Conservation (phyloP, 2,329 filamentous ascomycete genomes). For the Pseudopyrenochaeta lycopersici region DNA sequence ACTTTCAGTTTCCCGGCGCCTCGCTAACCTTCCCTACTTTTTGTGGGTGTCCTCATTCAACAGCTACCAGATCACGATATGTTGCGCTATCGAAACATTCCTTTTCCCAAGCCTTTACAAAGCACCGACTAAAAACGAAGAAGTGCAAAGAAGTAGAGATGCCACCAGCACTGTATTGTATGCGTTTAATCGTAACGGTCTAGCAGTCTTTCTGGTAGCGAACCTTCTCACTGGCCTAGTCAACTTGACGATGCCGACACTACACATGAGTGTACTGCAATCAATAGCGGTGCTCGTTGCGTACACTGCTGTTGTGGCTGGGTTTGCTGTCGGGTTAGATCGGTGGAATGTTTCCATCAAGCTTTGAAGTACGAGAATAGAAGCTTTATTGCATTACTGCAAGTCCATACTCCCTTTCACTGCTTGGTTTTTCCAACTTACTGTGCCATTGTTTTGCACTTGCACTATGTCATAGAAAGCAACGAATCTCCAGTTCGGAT, state of each 20-base stretch:
- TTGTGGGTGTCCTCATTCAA: constrained; percentile 95
- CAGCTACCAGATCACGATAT: constrained; percentile 79
- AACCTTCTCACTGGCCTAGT: constrained; percentile 90
- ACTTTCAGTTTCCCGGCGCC: constrained; percentile 79
- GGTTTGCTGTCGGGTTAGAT: constrained; percentile 73
- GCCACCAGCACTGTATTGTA: constrained; percentile 84
- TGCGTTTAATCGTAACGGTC: constrained; percentile 87
- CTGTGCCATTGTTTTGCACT: too few species aligned
- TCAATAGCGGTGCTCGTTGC: constrained; percentile 78
- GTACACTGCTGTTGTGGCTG: constrained; percentile 75
- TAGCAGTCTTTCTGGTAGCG: constrained; percentile 84
- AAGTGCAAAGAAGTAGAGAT: constrained; percentile 69
- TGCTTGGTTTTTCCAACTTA: too few species aligned
- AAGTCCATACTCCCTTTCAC: too few species aligned
- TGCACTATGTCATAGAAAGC: too few species aligned
- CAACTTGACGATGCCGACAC: constrained; percentile 85
- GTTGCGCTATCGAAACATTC: constrained; percentile 78
- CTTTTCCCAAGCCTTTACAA: constrained; percentile 79
- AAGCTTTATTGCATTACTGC: background rate
- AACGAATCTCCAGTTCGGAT: too few species aligned
- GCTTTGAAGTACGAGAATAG: constrained; percentile 55
- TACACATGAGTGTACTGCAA: constrained; percentile 70
- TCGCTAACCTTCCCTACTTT: constrained; percentile 94
- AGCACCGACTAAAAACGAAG: constrained; percentile 61
- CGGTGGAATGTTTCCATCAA: constrained; percentile 74